These are phyloP conservation scores for Venturia effusa DNA, from an alignment of 2,329 filamentous ascomycete genomes.

Conservation along the genomic window DNA sequence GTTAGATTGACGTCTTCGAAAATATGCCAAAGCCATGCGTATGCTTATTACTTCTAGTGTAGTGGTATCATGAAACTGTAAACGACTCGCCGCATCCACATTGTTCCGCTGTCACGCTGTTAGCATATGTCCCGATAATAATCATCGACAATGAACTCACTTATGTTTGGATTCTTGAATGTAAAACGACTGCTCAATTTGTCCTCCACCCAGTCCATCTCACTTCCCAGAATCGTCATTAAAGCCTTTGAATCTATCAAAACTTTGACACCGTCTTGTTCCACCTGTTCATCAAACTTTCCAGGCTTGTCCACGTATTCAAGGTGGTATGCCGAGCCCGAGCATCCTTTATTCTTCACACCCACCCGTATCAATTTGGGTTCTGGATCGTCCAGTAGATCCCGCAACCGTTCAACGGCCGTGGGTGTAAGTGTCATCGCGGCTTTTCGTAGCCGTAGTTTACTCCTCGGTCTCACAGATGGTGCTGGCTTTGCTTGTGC, in stretches of 20 bases:
- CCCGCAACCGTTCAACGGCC: conserved; percentile 68
- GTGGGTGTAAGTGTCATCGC: conserved; percentile 76
- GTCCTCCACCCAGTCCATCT: conserved; percentile 99
- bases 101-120: conserved; percentile 65
- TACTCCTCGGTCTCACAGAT: conserved; percentile 36
- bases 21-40: conserved; percentile 17
- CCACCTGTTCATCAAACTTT: conserved; percentile 80
- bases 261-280: conserved; percentile 93
- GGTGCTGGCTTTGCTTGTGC: conserved; percentile 22
- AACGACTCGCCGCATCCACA: conserved; percentile 96
- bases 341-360: conserved; percentile 89
- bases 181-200: conserved; percentile 87
- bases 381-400: conserved; percentile 70
- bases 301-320: conserved; percentile 91
- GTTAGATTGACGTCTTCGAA: conserved; percentile 10
- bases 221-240: conserved; percentile 94
- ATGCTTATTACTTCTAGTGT: neutral
- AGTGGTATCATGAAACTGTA: conserved; percentile 33
- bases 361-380: conserved; percentile 91
- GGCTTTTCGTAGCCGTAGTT: conserved; percentile 74
- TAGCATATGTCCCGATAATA: conserved; percentile 19
- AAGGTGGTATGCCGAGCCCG: conserved; percentile 82
- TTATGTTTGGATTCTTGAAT: conserved; percentile 96
- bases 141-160: conserved; percentile 46
- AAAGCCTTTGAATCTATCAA: conserved; percentile 94